A percentile compares a stretch with the other conserved stretches of the same genome.
Evolutionary conservation across 192 early-diverging fungal genomes (phyloP).

Genomic region (Podila verticillata): DNA sequence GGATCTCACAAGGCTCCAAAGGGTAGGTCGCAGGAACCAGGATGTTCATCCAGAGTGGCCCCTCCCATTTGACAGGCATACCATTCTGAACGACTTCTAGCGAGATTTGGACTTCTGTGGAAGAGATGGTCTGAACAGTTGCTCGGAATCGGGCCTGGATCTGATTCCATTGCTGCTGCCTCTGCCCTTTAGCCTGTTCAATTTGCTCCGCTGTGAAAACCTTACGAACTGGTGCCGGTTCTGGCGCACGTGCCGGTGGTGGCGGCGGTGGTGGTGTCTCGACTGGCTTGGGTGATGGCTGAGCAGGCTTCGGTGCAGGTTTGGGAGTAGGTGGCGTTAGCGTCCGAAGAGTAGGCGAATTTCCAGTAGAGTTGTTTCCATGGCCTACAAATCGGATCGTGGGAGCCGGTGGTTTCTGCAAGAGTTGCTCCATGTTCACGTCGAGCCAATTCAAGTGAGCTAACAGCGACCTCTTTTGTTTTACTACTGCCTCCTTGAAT

Average conservation of each 20-base stretch:
- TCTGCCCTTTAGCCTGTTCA: constrained; percentile 17
- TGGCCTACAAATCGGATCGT: constrained; percentile 63
- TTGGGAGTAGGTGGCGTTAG: not conserved
- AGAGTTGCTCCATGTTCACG: constrained; percentile 65
- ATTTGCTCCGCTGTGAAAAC: constrained; percentile 23
- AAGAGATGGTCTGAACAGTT: constrained; percentile 21
- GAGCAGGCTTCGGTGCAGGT: not conserved
- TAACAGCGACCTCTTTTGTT: constrained; percentile 48
- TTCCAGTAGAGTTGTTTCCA: not conserved
- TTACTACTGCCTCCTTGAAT: constrained; percentile 56
- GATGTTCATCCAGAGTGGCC: constrained; percentile 46
- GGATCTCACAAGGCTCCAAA: constrained; percentile 53
- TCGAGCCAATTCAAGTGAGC: constrained; percentile 69
- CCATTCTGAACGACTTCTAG: constrained; percentile 18
- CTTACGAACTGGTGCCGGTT: not conserved
- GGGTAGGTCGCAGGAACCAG: constrained; percentile 50
- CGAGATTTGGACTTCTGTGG: constrained; percentile 23
- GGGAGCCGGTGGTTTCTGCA: constrained; percentile 67
- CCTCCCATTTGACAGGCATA: constrained; percentile 32
- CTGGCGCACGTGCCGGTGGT: not conserved
- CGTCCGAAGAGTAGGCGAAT: not conserved
- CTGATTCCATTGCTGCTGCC: constrained; percentile 29
- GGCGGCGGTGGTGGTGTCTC: not conserved
- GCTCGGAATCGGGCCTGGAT: constrained; percentile 27
- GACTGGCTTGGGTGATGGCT: not conserved